These are phyloP conservation scores for Kurtzmaniella quercitrusa DNA, from an alignment of 1,139 yeast genomes.

Conservation along the genomic window DNA sequence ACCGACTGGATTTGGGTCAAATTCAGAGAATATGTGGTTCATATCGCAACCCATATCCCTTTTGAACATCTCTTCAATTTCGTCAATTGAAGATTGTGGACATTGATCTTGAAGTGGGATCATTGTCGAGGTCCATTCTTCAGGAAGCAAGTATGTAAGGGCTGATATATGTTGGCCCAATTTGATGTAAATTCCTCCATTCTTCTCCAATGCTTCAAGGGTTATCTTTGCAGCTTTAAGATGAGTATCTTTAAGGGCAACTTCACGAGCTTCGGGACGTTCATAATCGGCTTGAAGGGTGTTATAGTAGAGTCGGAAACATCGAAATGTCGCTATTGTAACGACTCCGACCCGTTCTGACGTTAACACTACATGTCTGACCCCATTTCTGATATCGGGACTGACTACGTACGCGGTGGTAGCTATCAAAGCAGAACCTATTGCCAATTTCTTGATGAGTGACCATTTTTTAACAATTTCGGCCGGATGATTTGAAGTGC, in stretches of 20 bases:
- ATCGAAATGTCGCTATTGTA: conserved; percentile 55
- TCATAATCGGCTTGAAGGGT: conserved; percentile 46
- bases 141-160: conserved; percentile 82
- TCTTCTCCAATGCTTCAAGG: conserved; percentile 69
- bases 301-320: conserved; percentile 61
- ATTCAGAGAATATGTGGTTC: conserved; percentile 62
- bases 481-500: background rate
- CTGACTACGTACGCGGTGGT: conserved; percentile 26
- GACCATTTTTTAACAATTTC: background rate
- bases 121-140: conserved; percentile 96
- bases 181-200: conserved; percentile 92
- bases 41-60: conserved; percentile 62
- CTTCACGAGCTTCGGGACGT: conserved; percentile 44
- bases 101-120: conserved; percentile 88
- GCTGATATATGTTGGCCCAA: conserved; percentile 94
- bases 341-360: conserved; percentile 60
- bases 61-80: conserved; percentile 60
- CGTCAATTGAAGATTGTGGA: conserved; percentile 73
- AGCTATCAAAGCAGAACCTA: conserved; percentile 10
- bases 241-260: conserved; percentile 59
- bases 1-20: conserved; percentile 78
- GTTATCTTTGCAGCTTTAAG: conserved; percentile 75
- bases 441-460: background rate
- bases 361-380: conserved; percentile 34
- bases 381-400: conserved; percentile 24